phyloP scores from a whole-genome alignment of 129 eudicot species.

The Flaveria trinervia region DNA sequence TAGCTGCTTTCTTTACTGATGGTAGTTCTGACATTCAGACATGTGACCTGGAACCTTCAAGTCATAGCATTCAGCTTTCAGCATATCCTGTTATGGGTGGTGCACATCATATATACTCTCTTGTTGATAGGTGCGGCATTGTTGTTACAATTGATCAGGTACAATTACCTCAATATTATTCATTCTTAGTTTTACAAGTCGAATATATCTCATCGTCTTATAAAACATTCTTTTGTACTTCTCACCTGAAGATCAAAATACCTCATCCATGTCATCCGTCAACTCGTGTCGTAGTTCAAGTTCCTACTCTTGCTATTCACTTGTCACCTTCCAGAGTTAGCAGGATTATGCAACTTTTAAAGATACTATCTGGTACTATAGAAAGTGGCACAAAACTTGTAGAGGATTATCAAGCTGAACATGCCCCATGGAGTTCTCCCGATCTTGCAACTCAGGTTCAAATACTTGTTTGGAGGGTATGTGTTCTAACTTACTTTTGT shows the following conservation, averaged over 20 bases:
- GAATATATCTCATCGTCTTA: conserved; percentile 13
- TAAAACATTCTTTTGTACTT: conserved; percentile 18
- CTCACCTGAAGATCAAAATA: conserved; percentile 63
- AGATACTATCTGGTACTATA: conserved; percentile 62
- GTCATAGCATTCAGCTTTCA: conserved; percentile 39
- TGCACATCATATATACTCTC: conserved; percentile 49
- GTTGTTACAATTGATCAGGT: conserved; percentile 91
- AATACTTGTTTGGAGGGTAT: conserved; percentile 94
- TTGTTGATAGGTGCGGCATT: conserved; percentile 95
- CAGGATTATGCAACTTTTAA: conserved; percentile 71
- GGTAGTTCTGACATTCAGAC: conserved; percentile 50
- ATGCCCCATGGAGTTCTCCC: conserved; percentile 83
- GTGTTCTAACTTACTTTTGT: conserved; percentile 2
- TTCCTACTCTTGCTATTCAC: conserved; percentile 85
- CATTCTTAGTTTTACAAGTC: not conserved
- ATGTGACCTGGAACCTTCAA: conserved; percentile 37
- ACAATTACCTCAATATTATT: conserved; percentile 17
- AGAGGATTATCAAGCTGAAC: conserved; percentile 55
- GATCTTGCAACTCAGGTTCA: conserved; percentile 82
- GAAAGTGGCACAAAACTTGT: conserved; percentile 52
- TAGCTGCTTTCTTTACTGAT: conserved; percentile 82
- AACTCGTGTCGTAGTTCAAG: conserved; percentile 82
- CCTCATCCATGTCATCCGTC: conserved; percentile 88
- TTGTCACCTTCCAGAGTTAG: conserved; percentile 79
- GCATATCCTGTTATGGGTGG: conserved; percentile 30